Conservation (phyloP, 2,329 filamentous ascomycete genomes). For the Malbranchea cinnamomea region DNA sequence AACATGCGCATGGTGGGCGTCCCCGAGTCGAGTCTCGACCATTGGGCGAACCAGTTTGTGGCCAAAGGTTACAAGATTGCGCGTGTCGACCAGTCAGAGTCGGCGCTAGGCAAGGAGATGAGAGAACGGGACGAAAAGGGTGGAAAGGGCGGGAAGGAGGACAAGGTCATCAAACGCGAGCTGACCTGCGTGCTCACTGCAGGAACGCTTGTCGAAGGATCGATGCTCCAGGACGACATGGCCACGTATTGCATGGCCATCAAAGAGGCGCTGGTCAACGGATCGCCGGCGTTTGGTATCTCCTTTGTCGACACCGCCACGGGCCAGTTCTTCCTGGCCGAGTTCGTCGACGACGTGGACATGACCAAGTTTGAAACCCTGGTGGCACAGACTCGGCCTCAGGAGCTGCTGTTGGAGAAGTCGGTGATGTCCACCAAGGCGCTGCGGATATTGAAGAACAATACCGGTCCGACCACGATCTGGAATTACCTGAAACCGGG, state of each 20-base stretch:
- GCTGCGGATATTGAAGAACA: conserved; percentile 87
- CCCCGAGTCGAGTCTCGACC: conserved; percentile 83
- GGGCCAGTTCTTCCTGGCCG: conserved; percentile 83
- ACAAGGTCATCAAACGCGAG: conserved; percentile 88
- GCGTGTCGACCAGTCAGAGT: conserved; percentile 91
- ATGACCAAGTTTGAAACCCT: conserved; percentile 96
- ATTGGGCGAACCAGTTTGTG: conserved; percentile 97
- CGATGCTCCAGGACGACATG: conserved; percentile 97
- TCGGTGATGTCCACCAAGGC: conserved; percentile 74
- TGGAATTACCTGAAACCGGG: conserved; percentile 86
- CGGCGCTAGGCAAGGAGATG: conserved; percentile 93
- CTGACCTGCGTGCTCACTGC: conserved; percentile 80
- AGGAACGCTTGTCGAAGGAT: conserved; percentile 84
- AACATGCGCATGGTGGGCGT: conserved; percentile 99
- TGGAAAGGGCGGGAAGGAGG: conserved; percentile 41
- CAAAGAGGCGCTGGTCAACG: conserved; percentile 60
- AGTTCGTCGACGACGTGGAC: conserved; percentile 82
- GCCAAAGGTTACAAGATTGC: conserved; percentile 97
- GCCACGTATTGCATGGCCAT: conserved; percentile 91
- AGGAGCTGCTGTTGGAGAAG: conserved; percentile 82
- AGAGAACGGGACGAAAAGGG: conserved; percentile 60
- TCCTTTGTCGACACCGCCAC: conserved; percentile 93
- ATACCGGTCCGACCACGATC: conserved; percentile 78
- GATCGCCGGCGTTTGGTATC: conserved; percentile 71
- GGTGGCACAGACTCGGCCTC: conserved; percentile 77